Percentiles rank a stretch among this genome's conserved stretches.
phyloP scores from a whole-genome alignment of 129 eudicot species.

The Centella asiatica region DNA sequence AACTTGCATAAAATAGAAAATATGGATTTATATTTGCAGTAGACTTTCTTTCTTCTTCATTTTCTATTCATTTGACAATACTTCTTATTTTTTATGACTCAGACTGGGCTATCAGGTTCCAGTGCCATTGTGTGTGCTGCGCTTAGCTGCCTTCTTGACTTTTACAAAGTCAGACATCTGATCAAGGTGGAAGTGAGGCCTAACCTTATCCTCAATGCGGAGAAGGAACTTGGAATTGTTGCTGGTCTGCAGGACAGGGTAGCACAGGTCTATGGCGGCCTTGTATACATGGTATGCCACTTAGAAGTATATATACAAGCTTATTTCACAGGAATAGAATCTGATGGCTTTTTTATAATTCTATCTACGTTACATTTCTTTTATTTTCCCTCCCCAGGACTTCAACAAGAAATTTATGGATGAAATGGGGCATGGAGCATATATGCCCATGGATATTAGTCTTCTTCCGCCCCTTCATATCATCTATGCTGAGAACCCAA shows the following conservation, averaged over 20 bases:
- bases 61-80: not conserved
- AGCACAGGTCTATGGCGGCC: conserved; percentile 96
- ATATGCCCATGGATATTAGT: conserved; percentile 57
- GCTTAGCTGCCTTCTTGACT: conserved; percentile 88
- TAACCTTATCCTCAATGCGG: conserved; percentile 80
- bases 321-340: not conserved
- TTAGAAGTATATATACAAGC: not conserved
- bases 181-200: conserved; percentile 80
- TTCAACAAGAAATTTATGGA: conserved; percentile 64
- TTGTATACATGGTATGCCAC: conserved; percentile 73
- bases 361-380: not conserved
- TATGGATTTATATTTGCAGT: too few species aligned
- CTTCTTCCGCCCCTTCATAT: conserved; percentile 89
- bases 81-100: conserved; percentile 14
- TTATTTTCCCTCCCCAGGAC: conserved; percentile 37
- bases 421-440: conserved; percentile 64
- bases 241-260: conserved; percentile 98
- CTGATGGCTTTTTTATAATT: not conserved
- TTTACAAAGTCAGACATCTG: conserved; percentile 68
- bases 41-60: not conserved
- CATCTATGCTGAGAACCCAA: conserved; percentile 94
- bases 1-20: too few species aligned
- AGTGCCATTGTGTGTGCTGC: conserved; percentile 99
- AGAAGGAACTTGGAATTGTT: conserved; percentile 95
- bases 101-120: conserved; percentile 98